Evolutionary conservation across 1,284 basidiomycete genomes (phyloP).

Genomic region (Tremellales sp.): DNA sequence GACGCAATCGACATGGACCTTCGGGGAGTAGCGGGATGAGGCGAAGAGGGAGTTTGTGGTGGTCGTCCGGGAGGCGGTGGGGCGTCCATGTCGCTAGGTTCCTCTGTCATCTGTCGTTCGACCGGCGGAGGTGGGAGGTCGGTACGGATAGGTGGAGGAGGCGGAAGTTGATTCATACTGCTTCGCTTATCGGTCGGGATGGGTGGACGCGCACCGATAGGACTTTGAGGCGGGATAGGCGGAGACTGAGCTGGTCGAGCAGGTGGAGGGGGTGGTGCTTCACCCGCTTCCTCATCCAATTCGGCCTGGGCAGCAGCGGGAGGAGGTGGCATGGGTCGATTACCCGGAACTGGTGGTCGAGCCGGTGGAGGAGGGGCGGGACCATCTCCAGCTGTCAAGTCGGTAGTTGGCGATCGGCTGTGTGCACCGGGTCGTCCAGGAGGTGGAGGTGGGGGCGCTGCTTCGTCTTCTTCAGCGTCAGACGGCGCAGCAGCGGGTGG

Average conservation of each 20-base stretch:
- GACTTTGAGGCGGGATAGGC: not conserved
- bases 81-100: conserved; percentile 22
- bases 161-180: conserved; percentile 3
- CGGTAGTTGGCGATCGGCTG: conserved; percentile 8
- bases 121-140: not conserved
- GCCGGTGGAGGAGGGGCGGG: conserved; percentile 24
- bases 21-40: conserved; percentile 8
- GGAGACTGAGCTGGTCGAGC: conserved; percentile 5
- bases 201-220: conserved; percentile 6
- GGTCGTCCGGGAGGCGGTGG: conserved; percentile 7
- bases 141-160: conserved; percentile 5
- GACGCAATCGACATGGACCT: conserved; percentile 14
- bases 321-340: not conserved
- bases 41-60: conserved; percentile 16
- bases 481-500: not conserved
- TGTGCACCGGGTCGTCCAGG: conserved; percentile 15
- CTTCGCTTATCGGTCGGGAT: conserved; percentile 8
- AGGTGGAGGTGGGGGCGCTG: conserved; percentile 17
- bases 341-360: conserved; percentile 9
- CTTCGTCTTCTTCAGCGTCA: conserved; percentile 6
- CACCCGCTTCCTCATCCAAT: too few species aligned
- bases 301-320: not conserved
- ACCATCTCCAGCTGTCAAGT: conserved; percentile 12
- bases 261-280: conserved; percentile 3
- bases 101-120: conserved; percentile 13